Conservation (phyloP, 306 rosid species). For the Ormosia semicastrata region DNA sequence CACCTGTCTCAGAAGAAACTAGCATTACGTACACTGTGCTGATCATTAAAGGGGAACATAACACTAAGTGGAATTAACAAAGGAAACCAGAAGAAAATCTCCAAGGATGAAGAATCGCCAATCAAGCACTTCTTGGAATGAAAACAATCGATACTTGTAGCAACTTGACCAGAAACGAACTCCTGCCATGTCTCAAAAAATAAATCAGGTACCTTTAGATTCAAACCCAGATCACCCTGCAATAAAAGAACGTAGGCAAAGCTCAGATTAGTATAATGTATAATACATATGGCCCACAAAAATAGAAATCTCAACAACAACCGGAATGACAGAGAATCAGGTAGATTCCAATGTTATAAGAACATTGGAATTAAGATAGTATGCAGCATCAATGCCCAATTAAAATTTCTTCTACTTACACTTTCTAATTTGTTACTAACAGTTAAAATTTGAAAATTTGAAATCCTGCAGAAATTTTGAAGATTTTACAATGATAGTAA, state of each 20-base stretch:
- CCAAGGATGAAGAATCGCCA: conserved; percentile 87
- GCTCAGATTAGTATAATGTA: neutral
- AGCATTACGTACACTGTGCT: conserved; percentile 80
- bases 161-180: conserved; percentile 68
- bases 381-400: neutral
- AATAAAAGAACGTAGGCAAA: neutral
- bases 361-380: neutral
- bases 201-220: conserved; percentile 44
- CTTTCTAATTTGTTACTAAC: neutral
- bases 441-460: neutral
- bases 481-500: neutral
- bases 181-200: conserved; percentile 72
- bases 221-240: conserved; percentile 60
- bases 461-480: neutral
- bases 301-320: neutral
- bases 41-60: conserved; percentile 66
- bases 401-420: neutral
- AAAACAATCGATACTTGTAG: conserved; percentile 74
- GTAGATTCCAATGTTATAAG: neutral
- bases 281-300: neutral
- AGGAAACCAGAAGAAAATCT: conserved; percentile 92
- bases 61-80: conserved; percentile 97
- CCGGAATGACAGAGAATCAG: neutral
- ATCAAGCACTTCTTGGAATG: conserved; percentile 99
- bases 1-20: conserved; percentile 73